These are phyloP conservation scores for Komagataella ulmi DNA, from an alignment of 805 yeast genomes.

Conservation along the genomic window DNA sequence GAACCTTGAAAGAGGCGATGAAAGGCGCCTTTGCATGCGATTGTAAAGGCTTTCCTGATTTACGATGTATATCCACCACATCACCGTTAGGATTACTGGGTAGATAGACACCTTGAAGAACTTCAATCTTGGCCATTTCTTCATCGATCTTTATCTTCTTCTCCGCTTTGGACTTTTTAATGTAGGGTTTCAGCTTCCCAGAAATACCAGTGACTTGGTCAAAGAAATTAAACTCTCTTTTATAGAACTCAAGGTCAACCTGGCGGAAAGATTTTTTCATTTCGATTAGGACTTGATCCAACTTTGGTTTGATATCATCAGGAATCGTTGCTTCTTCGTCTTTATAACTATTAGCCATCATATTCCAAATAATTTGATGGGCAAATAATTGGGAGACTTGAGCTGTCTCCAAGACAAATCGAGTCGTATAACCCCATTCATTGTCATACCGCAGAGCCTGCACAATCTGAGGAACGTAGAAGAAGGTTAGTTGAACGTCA, in stretches of 20 bases:
- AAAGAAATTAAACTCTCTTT: constrained; percentile 80
- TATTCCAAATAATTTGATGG: constrained; percentile 97
- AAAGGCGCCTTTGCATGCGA: constrained; percentile 99
- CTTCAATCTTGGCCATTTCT: constrained; percentile 71
- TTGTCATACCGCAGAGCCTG: constrained; percentile 76
- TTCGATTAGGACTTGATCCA: constrained; percentile 56
- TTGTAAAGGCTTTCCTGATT: constrained; percentile 88
- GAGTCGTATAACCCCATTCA: constrained; percentile 68
- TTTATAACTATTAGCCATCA: constrained; percentile 82
- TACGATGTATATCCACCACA: constrained; percentile 84
- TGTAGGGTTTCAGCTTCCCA: constrained; percentile 88
- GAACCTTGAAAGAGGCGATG: constrained; percentile 87
- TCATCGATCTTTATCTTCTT: constrained; percentile 93
- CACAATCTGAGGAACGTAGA: constrained; percentile 96
- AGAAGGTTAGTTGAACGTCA: constrained; percentile 80
- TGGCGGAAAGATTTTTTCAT: constrained; percentile 51
- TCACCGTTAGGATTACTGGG: constrained; percentile 96
- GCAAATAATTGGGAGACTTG: constrained; percentile 84
- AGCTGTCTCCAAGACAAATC: constrained; percentile 85
- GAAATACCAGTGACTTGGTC: constrained; percentile 86
- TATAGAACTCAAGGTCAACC: constrained; percentile 54
- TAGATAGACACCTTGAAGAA: constrained; percentile 74
- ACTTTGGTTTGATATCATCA: constrained; percentile 68
- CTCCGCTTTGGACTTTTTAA: constrained; percentile 89
- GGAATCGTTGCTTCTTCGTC: constrained; percentile 80